Evolutionary conservation across 176 grass and related monocot species (phyloP).

Genomic region (Oryza meridionalis): DNA sequence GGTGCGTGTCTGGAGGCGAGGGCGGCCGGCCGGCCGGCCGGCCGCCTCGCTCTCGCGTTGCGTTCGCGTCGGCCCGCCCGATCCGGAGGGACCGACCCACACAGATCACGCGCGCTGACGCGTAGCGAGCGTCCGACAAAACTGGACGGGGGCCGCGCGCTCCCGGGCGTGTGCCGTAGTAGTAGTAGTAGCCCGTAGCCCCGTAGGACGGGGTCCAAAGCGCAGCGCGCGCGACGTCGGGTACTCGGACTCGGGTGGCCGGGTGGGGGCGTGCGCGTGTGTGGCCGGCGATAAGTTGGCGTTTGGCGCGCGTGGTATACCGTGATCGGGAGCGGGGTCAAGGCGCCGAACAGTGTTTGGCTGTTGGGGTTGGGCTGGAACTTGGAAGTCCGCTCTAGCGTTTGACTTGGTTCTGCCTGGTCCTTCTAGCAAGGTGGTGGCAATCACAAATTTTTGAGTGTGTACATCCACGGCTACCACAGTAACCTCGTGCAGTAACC

Average conservation of each 20-base stretch:
- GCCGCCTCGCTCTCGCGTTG: neutral
- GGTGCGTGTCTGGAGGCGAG: conserved; percentile 3
- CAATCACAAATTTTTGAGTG: no score
- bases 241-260: neutral
- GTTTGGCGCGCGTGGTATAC: neutral
- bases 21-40: conserved; percentile 33
- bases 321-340: neutral
- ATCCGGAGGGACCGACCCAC: neutral
- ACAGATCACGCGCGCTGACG: neutral
- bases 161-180: neutral
- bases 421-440: no score
- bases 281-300: conserved; percentile 45
- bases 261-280: no score
- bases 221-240: neutral
- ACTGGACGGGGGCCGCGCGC: neutral
- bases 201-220: conserved; percentile 35
- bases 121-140: neutral
- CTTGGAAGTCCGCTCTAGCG: neutral
- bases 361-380: neutral
- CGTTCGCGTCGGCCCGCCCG: neutral
- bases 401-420: conserved; percentile 24
- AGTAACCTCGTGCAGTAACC: no score
- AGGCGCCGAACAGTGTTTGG: neutral
- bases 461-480: no score
- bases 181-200: no score